phyloP scores from a whole-genome alignment of 768 basidiomycete genomes.

The Tulasnella sp. region DNA sequence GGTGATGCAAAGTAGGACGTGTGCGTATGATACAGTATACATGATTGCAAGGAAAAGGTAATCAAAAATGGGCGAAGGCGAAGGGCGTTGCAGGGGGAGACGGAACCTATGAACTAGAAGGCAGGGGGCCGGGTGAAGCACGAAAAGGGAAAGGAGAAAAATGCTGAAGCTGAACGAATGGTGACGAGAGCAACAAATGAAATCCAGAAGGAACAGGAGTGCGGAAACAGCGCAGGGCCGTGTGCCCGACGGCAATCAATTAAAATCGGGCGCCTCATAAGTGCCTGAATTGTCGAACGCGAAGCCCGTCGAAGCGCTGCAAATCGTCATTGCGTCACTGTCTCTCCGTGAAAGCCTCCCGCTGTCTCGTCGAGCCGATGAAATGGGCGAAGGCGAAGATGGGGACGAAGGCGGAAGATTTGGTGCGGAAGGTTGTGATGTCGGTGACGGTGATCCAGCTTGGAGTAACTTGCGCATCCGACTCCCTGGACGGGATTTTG shows the following conservation, averaged over 20 bases:
- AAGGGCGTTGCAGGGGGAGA: neutral
- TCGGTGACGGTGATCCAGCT: neutral
- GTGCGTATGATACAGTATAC: neutral
- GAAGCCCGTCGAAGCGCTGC: constrained; percentile 19
- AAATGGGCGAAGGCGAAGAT: neutral
- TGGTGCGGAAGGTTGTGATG: neutral
- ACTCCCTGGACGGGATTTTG: neutral
- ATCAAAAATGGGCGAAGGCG: neutral
- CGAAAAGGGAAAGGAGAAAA: neutral
- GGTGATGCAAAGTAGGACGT: neutral
- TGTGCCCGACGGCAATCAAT: neutral
- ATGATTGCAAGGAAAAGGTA: neutral
- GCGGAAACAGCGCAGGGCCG: neutral
- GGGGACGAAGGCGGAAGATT: neutral
- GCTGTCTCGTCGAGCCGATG: neutral
- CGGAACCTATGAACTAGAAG: neutral
- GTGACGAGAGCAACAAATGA: neutral
- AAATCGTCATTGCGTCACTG: constrained; percentile 19
- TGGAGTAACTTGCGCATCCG: neutral
- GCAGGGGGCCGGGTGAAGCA: neutral
- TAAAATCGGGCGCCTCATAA: constrained; percentile 22
- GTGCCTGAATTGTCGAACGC: constrained; percentile 18
- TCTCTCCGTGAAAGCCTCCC: constrained; percentile 10
- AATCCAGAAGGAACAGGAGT: neutral
- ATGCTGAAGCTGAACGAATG: constrained; percentile 4